A percentile compares a stretch with the other conserved stretches of the same genome.
Conservation (phyloP, 257 asterid species). For the Solanum virginianum region DNA sequence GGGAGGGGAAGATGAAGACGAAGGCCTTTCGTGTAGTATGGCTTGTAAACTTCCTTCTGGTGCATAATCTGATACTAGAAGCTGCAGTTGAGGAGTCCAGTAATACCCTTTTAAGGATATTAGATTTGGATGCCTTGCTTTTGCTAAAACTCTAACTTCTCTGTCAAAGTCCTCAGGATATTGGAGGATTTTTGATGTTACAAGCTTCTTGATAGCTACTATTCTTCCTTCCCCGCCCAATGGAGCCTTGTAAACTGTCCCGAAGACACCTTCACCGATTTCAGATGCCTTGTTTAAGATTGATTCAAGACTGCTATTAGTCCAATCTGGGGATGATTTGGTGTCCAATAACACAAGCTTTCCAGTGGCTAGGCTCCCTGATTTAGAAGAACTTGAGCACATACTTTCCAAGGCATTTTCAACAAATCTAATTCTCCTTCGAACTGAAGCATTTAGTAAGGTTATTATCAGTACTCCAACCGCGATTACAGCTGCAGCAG, state of each 20-base stretch:
- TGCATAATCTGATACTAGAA: conserved; percentile 64
- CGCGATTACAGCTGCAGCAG: conserved; percentile 63
- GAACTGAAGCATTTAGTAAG: conserved; percentile 59
- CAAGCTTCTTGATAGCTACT: conserved; percentile 66
- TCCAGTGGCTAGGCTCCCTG: conserved; percentile 45
- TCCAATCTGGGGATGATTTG: conserved; percentile 37
- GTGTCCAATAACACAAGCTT: conserved; percentile 58
- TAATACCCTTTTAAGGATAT: conserved; percentile 61
- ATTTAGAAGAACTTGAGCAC: conserved; percentile 78
- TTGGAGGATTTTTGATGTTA: conserved; percentile 44
- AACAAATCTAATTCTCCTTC: conserved; percentile 44
- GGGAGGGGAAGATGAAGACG: conserved; percentile 14
- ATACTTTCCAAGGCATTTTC: conserved; percentile 72
- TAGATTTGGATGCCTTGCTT: conserved; percentile 73
- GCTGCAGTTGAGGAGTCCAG: conserved; percentile 87
- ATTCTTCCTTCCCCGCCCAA: conserved; percentile 32
- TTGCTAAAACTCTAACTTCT: conserved; percentile 55
- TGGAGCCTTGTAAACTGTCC: conserved; percentile 65
- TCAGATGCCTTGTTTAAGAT: conserved; percentile 52
- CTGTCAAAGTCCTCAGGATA: conserved; percentile 75
- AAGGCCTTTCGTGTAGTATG: conserved; percentile 34
- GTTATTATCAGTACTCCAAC: conserved; percentile 58
- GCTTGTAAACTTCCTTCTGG: conserved; percentile 53
- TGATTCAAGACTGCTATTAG: conserved; percentile 26
- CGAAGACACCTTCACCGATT: conserved; percentile 78